phyloP scores from a whole-genome alignment of 2,329 filamentous ascomycete genomes.

The Macrophomina tecta region DNA sequence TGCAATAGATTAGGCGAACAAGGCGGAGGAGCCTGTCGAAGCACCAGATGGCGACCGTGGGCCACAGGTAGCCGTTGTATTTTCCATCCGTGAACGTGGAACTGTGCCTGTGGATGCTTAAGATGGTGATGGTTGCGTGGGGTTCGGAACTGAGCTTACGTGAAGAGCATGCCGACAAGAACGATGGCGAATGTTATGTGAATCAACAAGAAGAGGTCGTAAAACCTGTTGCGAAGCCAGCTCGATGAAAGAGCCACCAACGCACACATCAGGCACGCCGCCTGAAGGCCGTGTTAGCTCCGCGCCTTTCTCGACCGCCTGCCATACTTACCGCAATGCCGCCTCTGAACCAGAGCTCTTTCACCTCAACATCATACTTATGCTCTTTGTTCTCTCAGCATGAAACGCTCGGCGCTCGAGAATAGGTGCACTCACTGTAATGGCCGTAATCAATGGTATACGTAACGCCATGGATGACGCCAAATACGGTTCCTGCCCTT shows the following conservation, averaged over 20 bases:
- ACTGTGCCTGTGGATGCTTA: conserved; percentile 51
- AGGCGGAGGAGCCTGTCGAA: conserved; percentile 57
- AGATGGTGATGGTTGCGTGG: not conserved
- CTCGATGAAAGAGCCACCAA: conserved; percentile 56
- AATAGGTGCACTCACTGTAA: conserved; percentile 26
- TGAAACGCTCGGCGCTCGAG: too few species aligned
- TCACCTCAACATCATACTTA: not conserved
- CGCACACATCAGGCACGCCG: conserved; percentile 52
- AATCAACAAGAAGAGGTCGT: conserved; percentile 49
- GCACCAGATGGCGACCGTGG: conserved; percentile 57
- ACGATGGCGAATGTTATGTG: conserved; percentile 51
- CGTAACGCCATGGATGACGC: conserved; percentile 66
- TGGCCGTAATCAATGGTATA: conserved; percentile 58
- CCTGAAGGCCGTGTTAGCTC: conserved; percentile 12
- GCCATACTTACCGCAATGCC: conserved; percentile 1
- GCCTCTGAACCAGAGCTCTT: not conserved
- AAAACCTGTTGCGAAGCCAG: conserved; percentile 59
- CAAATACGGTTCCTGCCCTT: conserved; percentile 66
- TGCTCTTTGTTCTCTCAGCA: not conserved
- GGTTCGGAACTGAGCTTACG: conserved; percentile 45
- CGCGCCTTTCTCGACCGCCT: not conserved
- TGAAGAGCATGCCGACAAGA: conserved; percentile 58
- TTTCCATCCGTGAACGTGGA: conserved; percentile 57
- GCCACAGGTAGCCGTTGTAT: conserved; percentile 59
- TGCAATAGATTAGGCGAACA: conserved; percentile 52